A percentile compares a stretch with the other conserved stretches of the same genome.
Conservation (phyloP, 2,329 filamentous ascomycete genomes). For the Fusarium humuli region DNA sequence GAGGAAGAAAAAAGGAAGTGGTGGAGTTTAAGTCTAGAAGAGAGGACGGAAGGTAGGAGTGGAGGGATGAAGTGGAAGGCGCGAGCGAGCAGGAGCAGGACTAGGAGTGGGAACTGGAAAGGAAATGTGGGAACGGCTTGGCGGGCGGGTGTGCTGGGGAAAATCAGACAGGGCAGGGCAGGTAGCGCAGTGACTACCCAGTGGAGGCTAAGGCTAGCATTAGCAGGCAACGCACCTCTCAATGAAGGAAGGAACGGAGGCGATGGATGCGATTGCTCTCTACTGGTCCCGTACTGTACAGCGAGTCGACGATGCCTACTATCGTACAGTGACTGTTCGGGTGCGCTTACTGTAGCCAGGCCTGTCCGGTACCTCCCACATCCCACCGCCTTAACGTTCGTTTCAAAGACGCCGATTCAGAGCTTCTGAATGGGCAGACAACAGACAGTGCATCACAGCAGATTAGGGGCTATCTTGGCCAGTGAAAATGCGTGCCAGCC, state of each 20-base stretch:
- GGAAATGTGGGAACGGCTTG: slow-evolving; percentile 36
- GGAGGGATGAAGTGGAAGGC: slow-evolving; percentile 20
- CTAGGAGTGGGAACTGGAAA: slow-evolving; percentile 10
- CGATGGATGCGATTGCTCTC: slow-evolving; percentile 10
- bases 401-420: slow-evolving; percentile 6
- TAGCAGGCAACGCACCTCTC: slow-evolving; percentile 1
- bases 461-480: slow-evolving; percentile 11
- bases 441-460: slow-evolving; percentile 38
- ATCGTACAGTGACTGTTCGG: slow-evolving; percentile 8
- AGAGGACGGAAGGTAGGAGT: slow-evolving; percentile 49
- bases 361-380: slow-evolving; percentile 2
- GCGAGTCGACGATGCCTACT: slow-evolving; percentile 5
- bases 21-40: slow-evolving; percentile 49
- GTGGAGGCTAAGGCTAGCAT: neutral
- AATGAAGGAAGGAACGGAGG: slow-evolving; percentile 40
- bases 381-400: slow-evolving; percentile 26
- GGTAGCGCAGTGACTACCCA: neutral
- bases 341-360: slow-evolving; percentile 1
- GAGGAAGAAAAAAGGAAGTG: slow-evolving; percentile 50
- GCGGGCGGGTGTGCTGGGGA: slow-evolving; percentile 44
- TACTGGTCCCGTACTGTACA: slow-evolving; percentile 21
- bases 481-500: slow-evolving; percentile 36
- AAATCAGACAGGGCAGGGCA: slow-evolving; percentile 13
- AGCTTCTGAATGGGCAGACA: slow-evolving; percentile 34
- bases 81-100: slow-evolving; percentile 21